Evolutionary conservation across 2,329 filamentous ascomycete species (phyloP), one percentile per base, ranked within the genome.

Genomic region (Podosphaera leucotricha): DNA sequence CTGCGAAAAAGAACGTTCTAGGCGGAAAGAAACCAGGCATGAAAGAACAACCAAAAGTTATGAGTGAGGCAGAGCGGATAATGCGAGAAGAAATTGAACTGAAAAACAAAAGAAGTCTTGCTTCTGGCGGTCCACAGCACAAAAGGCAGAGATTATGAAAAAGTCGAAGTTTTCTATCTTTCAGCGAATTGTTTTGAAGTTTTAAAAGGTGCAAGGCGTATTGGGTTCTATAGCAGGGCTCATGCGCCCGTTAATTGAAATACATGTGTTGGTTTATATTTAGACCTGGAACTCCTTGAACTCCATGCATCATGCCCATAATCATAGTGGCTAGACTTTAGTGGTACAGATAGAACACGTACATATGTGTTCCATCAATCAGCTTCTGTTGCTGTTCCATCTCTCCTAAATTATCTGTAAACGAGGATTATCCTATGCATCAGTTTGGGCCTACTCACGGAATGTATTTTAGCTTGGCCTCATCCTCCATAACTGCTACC

Each of bases 61-160:
- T 92, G 71, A 87, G 80, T 54, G 83, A 92, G 57, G 79, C 77
- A 2, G 84, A 87, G 61, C 71, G 79, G 44, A 92, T 90, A 54
- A 93, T 92, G 85, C 82, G 79, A 60, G 78, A 81, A 53, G 80
- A 86, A 56, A 68, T 83, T 60, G 79, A 84, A 53, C 67, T 70
- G 50, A 85, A 84, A 57, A 66, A 77, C 45, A 61, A 66, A 28
- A 64, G 72, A 41, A 68, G 66, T 8, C 59, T 59, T 1, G 66
- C 67, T 0, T 64, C 65, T 43, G 62, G 61, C 16, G 66, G 65
- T 40, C 60, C 64, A 1, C 60, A 61, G 41, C 74, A 75, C 41
- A 76, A 77, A 61, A 72, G 68, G 53, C 69, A 64, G 46, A 65
- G 63, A 49, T 48, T 63, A 49, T 57, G 48, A 43, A 43, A 16